Base-by-base conservation (phyloP, 176 grass and related monocot genomes). In the Aegilops speltoides region DNA sequence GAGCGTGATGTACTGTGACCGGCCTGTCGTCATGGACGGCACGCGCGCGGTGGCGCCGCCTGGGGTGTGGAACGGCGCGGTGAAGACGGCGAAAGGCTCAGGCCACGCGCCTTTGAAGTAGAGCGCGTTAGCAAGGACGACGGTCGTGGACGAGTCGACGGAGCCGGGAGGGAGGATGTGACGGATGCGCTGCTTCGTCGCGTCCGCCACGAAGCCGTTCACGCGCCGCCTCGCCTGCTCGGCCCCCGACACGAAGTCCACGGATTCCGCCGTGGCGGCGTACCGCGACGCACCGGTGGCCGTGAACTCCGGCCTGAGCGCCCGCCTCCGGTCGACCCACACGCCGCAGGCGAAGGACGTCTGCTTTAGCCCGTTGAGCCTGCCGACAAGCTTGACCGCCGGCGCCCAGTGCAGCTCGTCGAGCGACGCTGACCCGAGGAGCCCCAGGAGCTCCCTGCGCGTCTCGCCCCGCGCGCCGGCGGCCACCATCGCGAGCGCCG, bases 291-390 rank as follows among this genome's bases (percentile, higher is more conserved):
- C 37, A 3, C 69, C 22, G 69, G 63, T n/a, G 37, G 6, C 37
- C 70, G 5, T 11, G 38, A 73, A 73, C 71, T 26, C 71, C 38
- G 71, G 71, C n/a, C 10, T 43, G 71, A 45, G 71, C 37, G 3
- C 71, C n/a, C 1, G 0, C 6, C 5, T 2, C 4, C 28, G 64
- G 85, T 46, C 19, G 6, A 80, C 77, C 85, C 85, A 87, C 26
- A 87, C 67, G 77, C 85, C 67, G 85, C 77, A 80, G 4, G 85
- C 85, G 77, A 80, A 87, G 12, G 67, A 81, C 85, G 67, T 73
- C 54, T 73, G 20, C 37, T 67, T 25, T 1, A 76, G 73, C 1
- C 73, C 15, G 8, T 8, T 26, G 45, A 76, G 43, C 1, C 2
- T 19, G 14, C 73, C 23, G 3, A 59, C 28, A 5, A 77, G 75